Base-by-base conservation (phyloP, 2,329 filamentous ascomycete species). In the Monosporascus sp. region DNA sequence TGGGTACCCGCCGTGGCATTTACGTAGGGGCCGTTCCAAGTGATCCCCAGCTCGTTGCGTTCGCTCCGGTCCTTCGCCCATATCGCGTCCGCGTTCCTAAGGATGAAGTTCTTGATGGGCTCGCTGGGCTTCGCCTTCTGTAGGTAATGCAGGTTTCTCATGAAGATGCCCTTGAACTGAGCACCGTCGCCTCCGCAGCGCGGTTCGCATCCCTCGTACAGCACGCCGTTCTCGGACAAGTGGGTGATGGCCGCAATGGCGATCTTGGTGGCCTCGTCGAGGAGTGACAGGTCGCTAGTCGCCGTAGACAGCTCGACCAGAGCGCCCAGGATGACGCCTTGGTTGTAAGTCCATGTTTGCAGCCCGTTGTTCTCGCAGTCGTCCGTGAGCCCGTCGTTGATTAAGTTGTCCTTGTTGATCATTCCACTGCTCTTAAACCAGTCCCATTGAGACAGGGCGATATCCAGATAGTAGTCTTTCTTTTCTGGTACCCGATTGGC, bases 161-260 rank as follows among this genome's bases (percentile, higher is more conserved):
- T 76, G 58, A 89, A 88, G 24, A 89, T 73, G 9, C 86, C 86
- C 65, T 89, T 90, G 74, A 90, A 90, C 61, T 86, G 82, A 1
- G 74, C 72, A 1, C 75, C 80, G 56, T 84, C 79, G 11, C 56
- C 65, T 24, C 74, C 74, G 49, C 78, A 82, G 54, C 71, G 63
- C 1, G 76, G 73, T 59, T 84, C 81, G 57, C 81, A 84, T 22
- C 64, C 62, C 54, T 85, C 81, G 53, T 73, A 74, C 1, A 85
- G 70, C 39, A 84, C 72, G 15, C 77, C 74, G 45, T 75, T 68
- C 1, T 54, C 53, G 41, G 74, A 70, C 7, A 82, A 62, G 2
- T 66, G 61, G 3, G 57, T 60, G 44, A 83, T 79, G 20, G 78
- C 78, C 1, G 80, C 79, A 9, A 66, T 67, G 7, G 81, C 82